phyloP scores from a whole-genome alignment of 495 filamentous ascomycete genomes.

The Aspergillus cristatus region DNA sequence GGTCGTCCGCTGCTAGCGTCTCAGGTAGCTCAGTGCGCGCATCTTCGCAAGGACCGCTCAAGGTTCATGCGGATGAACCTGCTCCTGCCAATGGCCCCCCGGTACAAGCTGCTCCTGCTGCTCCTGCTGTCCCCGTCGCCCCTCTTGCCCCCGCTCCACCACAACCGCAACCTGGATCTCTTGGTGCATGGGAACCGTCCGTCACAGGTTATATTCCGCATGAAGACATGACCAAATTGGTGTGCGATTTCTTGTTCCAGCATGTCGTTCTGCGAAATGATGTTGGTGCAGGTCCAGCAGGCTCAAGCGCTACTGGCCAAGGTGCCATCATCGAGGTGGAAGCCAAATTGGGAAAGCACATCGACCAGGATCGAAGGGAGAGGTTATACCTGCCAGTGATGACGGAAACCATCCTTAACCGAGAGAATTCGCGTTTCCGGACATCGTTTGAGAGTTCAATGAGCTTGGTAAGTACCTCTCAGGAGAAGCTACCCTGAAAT shows the following conservation, averaged over 20 bases:
- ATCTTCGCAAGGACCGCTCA: constrained; percentile 12
- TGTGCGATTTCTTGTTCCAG: constrained; percentile 68
- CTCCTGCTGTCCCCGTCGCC: not conserved
- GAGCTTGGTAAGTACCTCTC: constrained; percentile 61
- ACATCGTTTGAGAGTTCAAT: constrained; percentile 70
- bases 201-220: constrained; percentile 56
- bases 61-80: constrained; percentile 6
- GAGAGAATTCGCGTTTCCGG: constrained; percentile 36
- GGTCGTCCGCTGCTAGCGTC: constrained; percentile 12
- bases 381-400: constrained; percentile 54
- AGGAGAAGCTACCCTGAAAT: too few species aligned
- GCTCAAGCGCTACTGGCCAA: constrained; percentile 41
- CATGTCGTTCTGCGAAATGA: constrained; percentile 54
- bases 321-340: constrained; percentile 81
- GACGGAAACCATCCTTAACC: constrained; percentile 57
- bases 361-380: constrained; percentile 60
- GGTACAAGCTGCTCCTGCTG: not conserved
- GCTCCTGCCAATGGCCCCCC: constrained; percentile 9
- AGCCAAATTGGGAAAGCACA: constrained; percentile 75
- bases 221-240: constrained; percentile 54
- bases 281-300: constrained; percentile 34
- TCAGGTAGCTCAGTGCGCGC: constrained; percentile 1
- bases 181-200: constrained; percentile 66
- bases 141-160: not conserved
- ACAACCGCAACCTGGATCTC: constrained; percentile 16